Percentiles rank a stretch among this genome's conserved stretches.
phyloP scores from a whole-genome alignment of 306 rosid species.

The Abrus pulchellus region DNA sequence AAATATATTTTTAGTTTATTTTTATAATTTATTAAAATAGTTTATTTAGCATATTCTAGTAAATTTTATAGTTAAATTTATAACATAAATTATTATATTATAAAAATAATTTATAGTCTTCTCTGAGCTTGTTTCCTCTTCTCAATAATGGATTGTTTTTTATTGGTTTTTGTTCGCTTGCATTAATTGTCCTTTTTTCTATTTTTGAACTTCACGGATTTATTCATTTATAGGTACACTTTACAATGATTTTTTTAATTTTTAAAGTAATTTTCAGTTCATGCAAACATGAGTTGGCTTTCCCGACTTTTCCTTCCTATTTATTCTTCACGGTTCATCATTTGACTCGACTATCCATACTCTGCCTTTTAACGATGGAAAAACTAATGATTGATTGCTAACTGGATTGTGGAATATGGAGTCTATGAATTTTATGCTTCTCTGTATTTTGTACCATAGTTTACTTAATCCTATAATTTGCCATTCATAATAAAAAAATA shows the following conservation, averaged over 20 bases:
- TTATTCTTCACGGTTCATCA: not conserved
- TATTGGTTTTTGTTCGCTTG: not conserved
- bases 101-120: too few species aligned
- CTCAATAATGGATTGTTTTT: not conserved
- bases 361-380: not conserved
- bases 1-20: too few species aligned
- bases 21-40: too few species aligned
- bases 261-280: not conserved
- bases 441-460: not conserved
- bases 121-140: not conserved
- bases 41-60: too few species aligned
- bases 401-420: not conserved
- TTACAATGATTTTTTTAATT: not conserved
- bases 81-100: too few species aligned
- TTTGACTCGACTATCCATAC: not conserved
- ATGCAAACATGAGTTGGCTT: constrained; percentile 9
- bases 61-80: too few species aligned
- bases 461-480: not conserved
- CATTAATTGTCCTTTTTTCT: not conserved
- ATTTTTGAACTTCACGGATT: too few species aligned
- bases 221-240: not conserved
- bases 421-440: not conserved
- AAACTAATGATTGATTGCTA: too few species aligned
- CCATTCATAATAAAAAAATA: not conserved
- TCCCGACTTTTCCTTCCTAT: too few species aligned